Percentiles rank a stretch among this genome's conserved stretches.
Conservation (phyloP, 441 rosid genomes). For the Gossypium lobatum region DNA sequence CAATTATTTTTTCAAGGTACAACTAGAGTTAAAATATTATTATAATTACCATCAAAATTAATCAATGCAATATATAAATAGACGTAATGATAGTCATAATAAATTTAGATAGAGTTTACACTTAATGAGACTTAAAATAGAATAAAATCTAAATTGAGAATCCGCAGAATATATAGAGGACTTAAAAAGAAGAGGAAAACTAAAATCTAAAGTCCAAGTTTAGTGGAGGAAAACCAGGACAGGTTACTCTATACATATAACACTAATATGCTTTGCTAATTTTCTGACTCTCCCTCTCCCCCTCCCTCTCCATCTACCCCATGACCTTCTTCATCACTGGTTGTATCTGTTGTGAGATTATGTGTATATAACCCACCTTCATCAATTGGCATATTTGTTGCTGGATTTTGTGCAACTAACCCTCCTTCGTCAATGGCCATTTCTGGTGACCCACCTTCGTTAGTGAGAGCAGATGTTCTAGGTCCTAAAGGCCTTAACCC, state of each 20-base stretch:
- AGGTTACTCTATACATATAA: neutral
- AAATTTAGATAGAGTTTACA: too few relatives aligned
- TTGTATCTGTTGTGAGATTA: neutral
- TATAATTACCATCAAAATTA: too few relatives aligned
- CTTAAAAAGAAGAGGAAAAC: neutral
- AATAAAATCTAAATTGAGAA: too few relatives aligned
- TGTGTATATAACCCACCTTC: neutral
- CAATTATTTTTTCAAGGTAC: too few relatives aligned
- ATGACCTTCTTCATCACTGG: neutral
- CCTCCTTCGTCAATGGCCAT: neutral
- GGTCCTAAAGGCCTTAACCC: neutral
- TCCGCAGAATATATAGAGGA: neutral
- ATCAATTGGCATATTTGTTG: neutral
- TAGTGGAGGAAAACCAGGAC: neutral
- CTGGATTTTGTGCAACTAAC: neutral
- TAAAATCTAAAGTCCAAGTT: neutral
- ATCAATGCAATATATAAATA: too few relatives aligned
- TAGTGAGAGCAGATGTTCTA: neutral
- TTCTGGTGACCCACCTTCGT: neutral
- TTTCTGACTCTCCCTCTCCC: too few relatives aligned
- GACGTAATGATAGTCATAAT: too few relatives aligned
- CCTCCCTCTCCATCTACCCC: too few relatives aligned
- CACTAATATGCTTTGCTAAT: neutral
- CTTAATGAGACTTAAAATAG: too few relatives aligned
- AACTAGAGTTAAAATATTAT: too few relatives aligned